Base-by-base conservation (phyloP, 1,284 basidiomycete genomes). In the Clitocybe nebularis region DNA sequence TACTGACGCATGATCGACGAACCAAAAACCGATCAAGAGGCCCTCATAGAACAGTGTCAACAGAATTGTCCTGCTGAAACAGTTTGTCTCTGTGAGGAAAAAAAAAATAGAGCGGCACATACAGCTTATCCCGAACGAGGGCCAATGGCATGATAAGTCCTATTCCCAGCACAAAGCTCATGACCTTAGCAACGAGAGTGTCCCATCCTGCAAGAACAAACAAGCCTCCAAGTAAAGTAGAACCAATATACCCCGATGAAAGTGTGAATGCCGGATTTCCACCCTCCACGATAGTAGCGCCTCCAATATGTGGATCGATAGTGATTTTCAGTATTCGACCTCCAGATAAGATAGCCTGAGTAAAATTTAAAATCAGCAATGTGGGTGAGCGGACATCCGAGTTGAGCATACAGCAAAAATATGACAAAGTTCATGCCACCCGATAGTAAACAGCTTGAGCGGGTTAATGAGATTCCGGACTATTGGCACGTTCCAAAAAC, bases 341-440 rank as follows among this genome's bases (percentile, higher is more conserved):
- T 7, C 88, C 88, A 0, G 86, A 82, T 34, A 90, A 56, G 47
- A 90, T 75, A 16, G 83, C 87, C 87, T 86, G 36, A n/a, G 45
- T n/a, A 35, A 46, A 33, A 45, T 16, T 24, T 7, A 24, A 44
- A 28, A 35, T 25, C 37, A 42, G 44, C 28, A 36, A 39, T 44
- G 38, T 26, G 39, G 34, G 37, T 41, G 42, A 43, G n/a, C 17
- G 9, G 16, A 17, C 8, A 43, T 37, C 21, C 36, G 17, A 35
- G 29, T 10, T 28, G 35, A 40, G 68, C 82, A 45, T 51, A 89
- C 87, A 36, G 79, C 75, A 42, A 73, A 68, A 58, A 89, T 84
- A 59, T 90, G 87, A 57, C 83, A 90, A n/a, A 89, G 68, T 57
- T 90, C 87, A 56, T 90, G 87, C 76, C 78, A 86, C 28, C 87